Conservation (phyloP, 2,329 filamentous ascomycete genomes). For the Colletotrichum sp. region DNA sequence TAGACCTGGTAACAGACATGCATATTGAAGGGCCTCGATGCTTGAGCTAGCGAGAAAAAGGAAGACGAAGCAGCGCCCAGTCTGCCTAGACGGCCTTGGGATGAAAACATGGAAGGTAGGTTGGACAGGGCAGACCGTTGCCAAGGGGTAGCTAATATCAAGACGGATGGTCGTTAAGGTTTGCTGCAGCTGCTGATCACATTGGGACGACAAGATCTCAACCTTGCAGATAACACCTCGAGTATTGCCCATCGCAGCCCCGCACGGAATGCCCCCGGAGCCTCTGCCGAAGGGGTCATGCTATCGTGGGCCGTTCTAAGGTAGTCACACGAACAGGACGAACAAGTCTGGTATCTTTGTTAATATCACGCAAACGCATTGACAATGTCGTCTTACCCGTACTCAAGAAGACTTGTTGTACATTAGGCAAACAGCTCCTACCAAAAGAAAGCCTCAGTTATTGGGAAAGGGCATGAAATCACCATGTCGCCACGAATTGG, state of each 20-base stretch:
- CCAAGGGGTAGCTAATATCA: slow-evolving; percentile 2
- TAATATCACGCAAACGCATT: neutral
- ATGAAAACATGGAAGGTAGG: neutral
- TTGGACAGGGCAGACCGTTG: neutral
- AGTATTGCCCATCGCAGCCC: neutral
- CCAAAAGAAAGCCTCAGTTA: neutral
- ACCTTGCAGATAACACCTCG: neutral
- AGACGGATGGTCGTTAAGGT: neutral
- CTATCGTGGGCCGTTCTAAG: neutral
- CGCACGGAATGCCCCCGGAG: neutral
- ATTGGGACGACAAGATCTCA: neutral
- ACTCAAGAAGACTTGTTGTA: neutral
- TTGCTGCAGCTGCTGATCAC: neutral
- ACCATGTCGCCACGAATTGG: neutral
- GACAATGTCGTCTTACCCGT: neutral
- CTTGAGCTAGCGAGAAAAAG: neutral
- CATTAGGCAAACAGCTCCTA: neutral
- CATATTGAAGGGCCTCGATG: neutral
- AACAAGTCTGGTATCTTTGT: neutral
- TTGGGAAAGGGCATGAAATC: neutral
- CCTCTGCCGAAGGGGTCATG: neutral
- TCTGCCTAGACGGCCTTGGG: neutral
- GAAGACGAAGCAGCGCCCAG: neutral
- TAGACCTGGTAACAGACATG: too few species aligned
- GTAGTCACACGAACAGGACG: neutral